Conservation (phyloP, 1,284 basidiomycete genomes). For the Trichosporon coremiiforme region DNA sequence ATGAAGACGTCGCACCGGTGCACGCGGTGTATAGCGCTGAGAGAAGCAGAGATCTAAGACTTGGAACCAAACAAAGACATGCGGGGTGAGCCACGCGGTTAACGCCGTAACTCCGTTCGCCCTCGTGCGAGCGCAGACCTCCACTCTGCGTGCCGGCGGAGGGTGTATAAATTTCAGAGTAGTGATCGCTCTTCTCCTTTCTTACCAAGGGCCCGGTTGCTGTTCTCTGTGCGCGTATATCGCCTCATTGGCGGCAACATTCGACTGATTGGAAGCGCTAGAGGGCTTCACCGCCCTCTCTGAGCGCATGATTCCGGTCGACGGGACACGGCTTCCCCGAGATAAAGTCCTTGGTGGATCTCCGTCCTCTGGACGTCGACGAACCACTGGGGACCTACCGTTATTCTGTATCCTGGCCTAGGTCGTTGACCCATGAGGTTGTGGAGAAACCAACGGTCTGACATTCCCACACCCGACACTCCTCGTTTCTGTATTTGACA, state of each 20-base stretch:
- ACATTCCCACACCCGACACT: conserved; percentile 23
- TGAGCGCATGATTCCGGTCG: conserved; percentile 36
- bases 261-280: conserved; percentile 34
- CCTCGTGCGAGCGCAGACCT: conserved; percentile 15
- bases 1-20: background rate
- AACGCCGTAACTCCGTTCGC: conserved; percentile 18
- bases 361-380: conserved; percentile 24
- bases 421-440: conserved; percentile 38
- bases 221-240: conserved; percentile 17
- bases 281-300: background rate
- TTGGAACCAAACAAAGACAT: conserved; percentile 13
- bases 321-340: conserved; percentile 39
- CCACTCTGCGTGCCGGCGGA: background rate
- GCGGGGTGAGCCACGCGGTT: background rate
- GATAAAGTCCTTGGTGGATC: conserved; percentile 23
- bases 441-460: conserved; percentile 39
- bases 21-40: background rate
- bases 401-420: conserved; percentile 42
- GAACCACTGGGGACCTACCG: conserved; percentile 31
- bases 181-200: conserved; percentile 18
- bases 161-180: conserved; percentile 21
- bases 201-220: conserved; percentile 34
- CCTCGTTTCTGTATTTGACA: background rate
- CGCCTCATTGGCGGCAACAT: conserved; percentile 17
- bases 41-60: background rate